These are phyloP conservation scores for Gleditsia sinensis DNA, from an alignment of 306 rosid species.

Conservation along the genomic window DNA sequence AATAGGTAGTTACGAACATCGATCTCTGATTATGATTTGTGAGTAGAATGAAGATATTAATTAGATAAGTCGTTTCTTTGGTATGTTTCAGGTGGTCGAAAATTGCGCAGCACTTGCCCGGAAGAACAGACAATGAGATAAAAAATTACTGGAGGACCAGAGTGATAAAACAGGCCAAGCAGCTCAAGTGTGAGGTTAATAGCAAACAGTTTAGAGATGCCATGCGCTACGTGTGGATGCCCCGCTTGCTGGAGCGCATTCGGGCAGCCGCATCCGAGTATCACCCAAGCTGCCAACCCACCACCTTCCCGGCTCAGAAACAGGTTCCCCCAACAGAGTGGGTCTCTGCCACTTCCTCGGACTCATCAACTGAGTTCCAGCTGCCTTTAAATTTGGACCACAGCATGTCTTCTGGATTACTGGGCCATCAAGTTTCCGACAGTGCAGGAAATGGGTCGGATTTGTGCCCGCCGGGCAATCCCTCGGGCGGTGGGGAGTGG, in stretches of 20 bases:
- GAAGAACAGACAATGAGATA: slow-evolving; percentile 81
- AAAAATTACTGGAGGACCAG: slow-evolving; percentile 88
- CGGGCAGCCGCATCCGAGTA: slow-evolving; percentile 36
- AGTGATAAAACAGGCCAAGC: slow-evolving; percentile 80
- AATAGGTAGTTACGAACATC: slow-evolving; percentile 41
- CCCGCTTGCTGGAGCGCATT: slow-evolving; percentile 67
- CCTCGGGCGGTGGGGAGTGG: slow-evolving; percentile 37
- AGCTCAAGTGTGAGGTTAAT: slow-evolving; percentile 82
- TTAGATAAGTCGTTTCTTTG: too few species aligned
- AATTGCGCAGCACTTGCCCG: slow-evolving; percentile 81
- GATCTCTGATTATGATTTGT: neutral
- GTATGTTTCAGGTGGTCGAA: slow-evolving; percentile 66
- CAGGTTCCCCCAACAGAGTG: neutral
- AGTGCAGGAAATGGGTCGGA: slow-evolving; percentile 19
- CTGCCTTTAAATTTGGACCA: slow-evolving; percentile 23
- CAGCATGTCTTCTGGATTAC: neutral
- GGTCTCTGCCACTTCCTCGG: too few species aligned
- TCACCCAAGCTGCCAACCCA: neutral
- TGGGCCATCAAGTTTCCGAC: neutral
- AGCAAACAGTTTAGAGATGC: slow-evolving; percentile 74
- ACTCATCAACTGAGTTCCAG: slow-evolving; percentile 17
- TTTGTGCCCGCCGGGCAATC: neutral
- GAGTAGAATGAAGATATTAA: too few species aligned
- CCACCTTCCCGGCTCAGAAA: too few species aligned
- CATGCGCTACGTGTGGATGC: slow-evolving; percentile 71